Evolutionary conservation across 768 basidiomycete genomes (phyloP).

Genomic region (Hypholoma fasciculare): DNA sequence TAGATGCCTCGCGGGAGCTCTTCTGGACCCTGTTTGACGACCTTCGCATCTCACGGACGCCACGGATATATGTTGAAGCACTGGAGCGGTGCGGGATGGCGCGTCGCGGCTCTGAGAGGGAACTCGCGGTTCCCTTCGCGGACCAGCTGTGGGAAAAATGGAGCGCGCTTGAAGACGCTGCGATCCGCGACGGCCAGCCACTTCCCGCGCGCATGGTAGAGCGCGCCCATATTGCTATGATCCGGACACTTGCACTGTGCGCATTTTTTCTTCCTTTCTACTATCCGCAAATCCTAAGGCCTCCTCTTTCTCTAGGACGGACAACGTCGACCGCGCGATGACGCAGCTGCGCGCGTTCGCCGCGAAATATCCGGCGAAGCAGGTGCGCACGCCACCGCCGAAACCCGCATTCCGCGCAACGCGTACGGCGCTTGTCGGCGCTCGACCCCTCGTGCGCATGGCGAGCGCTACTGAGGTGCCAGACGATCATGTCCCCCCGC

Average conservation of each 20-base stretch:
- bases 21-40: conserved; percentile 54
- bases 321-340: conserved; percentile 53
- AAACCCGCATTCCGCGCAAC: conserved; percentile 58
- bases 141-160: conserved; percentile 70
- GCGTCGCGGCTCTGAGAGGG: conserved; percentile 45
- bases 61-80: conserved; percentile 60
- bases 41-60: conserved; percentile 43
- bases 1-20: conserved; percentile 46
- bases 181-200: conserved; percentile 26
- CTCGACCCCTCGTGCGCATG: conserved; percentile 72
- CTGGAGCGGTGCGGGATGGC: conserved; percentile 62
- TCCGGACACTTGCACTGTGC: conserved; percentile 64
- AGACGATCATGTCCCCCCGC: conserved; percentile 80
- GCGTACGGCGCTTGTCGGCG: conserved; percentile 51
- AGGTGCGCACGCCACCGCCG: conserved; percentile 39
- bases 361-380: conserved; percentile 59
- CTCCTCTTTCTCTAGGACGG: conserved; percentile 35
- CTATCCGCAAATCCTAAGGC: neutral
- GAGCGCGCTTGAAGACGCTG: conserved; percentile 44
- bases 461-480: conserved; percentile 56
- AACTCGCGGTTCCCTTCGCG: conserved; percentile 49
- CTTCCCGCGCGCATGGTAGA: conserved; percentile 58
- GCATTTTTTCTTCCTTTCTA: conserved; percentile 20
- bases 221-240: conserved; percentile 65
- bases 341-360: conserved; percentile 62